Evolutionary conservation across 2,329 filamentous ascomycete genomes (phyloP), one percentile per base, ranked within the genome.

Genomic region (Pseudogymnoascus sp.): DNA sequence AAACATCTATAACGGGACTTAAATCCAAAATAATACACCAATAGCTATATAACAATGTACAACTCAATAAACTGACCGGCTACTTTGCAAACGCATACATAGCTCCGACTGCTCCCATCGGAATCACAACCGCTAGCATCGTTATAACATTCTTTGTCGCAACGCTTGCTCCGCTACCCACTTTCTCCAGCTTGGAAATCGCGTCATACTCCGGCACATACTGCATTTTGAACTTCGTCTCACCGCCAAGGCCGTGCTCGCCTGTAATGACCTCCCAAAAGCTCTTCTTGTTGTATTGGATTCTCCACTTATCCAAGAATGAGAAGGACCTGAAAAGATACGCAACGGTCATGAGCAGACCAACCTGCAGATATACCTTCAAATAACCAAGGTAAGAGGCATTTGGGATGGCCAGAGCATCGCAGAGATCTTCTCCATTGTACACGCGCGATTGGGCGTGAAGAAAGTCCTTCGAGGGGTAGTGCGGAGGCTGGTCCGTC

Each of bases 171-270:
- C 49, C 49, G 29, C 49, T 33, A 5, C 29, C 29, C 10, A 55
- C 29, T 12, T 55, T 55, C 29, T 55, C 72, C 61, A 69, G 68
- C 55, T 71, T 70, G 2, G 73, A 79, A 12, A 74, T 77, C 7
- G 68, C 69, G 19, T 75, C 71, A 59, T 80, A 79, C 66, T 81
- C 75, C 0, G 88, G 87, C 8, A 88, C 77, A 69, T 88, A 89
- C 70, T 91, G 88, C 74, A 92, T 88, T 19, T 87, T 83, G 69
- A 91, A 92, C 7, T 76, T 78, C 1, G 82, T 83, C 68, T 86
- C 80, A 55, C 81, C 77, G 0, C 87, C 84, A 6, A 92, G 77
- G 0, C 86, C 88, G 62, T 67, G 60, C 16, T 35, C 16, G 16
- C 49, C 49, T 6, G 23, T 33, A 55, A 55, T n/a, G 6, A 55